These are phyloP conservation scores for Santalum album DNA, from an alignment of 164 flowering plant genomes.

Conservation along the genomic window DNA sequence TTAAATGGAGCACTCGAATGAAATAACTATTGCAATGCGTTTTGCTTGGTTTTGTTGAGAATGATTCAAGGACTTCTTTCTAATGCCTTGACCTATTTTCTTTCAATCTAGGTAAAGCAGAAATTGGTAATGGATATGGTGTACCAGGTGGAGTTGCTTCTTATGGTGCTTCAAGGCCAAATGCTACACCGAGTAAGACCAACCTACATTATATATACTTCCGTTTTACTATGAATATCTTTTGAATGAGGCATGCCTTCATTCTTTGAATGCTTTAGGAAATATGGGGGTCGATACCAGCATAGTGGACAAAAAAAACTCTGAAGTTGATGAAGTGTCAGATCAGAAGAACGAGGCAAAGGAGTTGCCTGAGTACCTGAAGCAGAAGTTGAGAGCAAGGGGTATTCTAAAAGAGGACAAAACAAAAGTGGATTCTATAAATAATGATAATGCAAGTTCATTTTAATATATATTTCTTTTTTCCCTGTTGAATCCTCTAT, in stretches of 20 bases:
- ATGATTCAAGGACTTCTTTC: not conserved
- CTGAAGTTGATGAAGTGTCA: constrained; percentile 20
- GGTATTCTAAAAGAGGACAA: constrained; percentile 69
- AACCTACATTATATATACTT: not conserved
- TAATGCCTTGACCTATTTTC: not conserved
- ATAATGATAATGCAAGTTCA: constrained; percentile 29
- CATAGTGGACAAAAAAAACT: constrained; percentile 15
- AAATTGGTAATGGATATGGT: constrained; percentile 98
- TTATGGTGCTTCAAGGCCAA: constrained; percentile 32
- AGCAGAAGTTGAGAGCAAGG: constrained; percentile 77
- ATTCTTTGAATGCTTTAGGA: constrained; percentile 17
- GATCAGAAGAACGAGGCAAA: constrained; percentile 29
- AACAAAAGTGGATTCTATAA: constrained; percentile 11
- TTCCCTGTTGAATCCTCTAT: not conserved
- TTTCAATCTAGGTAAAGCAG: constrained; percentile 42
- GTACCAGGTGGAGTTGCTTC: constrained; percentile 97
- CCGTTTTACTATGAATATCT: not conserved
- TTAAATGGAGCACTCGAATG: no score
- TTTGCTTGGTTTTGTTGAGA: no score
- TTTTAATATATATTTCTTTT: not conserved
- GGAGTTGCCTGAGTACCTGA: constrained; percentile 84
- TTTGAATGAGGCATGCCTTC: not conserved
- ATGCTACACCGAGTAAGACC: not conserved
- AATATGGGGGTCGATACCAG: constrained; percentile 15
- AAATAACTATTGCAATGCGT: no score